phyloP scores from a whole-genome alignment of 164 flowering plant genomes.

The Vitis rupestris region DNA sequence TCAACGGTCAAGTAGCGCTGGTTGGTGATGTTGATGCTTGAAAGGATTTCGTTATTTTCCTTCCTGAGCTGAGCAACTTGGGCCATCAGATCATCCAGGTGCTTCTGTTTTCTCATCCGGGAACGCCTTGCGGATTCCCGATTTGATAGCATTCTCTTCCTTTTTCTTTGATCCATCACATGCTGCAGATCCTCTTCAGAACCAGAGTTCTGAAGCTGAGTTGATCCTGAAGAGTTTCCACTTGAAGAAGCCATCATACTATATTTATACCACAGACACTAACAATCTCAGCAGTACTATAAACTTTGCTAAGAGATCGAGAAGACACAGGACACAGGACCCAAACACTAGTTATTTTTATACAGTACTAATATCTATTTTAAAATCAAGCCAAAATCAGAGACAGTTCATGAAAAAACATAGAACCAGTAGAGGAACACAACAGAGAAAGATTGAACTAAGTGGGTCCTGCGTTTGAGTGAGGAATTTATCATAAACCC shows the following conservation, averaged over 20 bases:
- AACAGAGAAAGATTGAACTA: conserved; percentile 90
- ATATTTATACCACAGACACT: conserved; percentile 3
- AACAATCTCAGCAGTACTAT: neutral
- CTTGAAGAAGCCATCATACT: conserved; percentile 56
- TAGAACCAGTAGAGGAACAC: conserved; percentile 96
- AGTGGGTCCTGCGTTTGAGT: conserved; percentile 63
- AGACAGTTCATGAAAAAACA: conserved; percentile 60
- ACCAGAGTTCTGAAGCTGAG: conserved; percentile 36
- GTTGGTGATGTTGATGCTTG: conserved; percentile 42
- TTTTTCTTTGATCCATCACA: conserved; percentile 60
- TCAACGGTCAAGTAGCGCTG: conserved; percentile 55
- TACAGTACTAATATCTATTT: conserved; percentile 3
- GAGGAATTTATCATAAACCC: conserved; percentile 65
- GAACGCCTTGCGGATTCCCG: conserved; percentile 93
- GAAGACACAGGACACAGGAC: conserved; percentile 22
- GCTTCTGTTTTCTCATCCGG: conserved; percentile 82
- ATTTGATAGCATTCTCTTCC: conserved; percentile 82
- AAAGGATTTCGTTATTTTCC: conserved; percentile 53
- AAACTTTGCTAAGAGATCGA: neutral
- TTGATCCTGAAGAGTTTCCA: conserved; percentile 53
- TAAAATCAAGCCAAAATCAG: neutral
- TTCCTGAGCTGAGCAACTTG: conserved; percentile 50
- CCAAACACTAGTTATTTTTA: conserved; percentile 15
- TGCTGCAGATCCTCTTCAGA: conserved; percentile 55
- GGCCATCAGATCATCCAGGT: conserved; percentile 65